Evolutionary conservation across 2,329 filamentous ascomycete species (phyloP).

Genomic region (Fusarium sp.): DNA sequence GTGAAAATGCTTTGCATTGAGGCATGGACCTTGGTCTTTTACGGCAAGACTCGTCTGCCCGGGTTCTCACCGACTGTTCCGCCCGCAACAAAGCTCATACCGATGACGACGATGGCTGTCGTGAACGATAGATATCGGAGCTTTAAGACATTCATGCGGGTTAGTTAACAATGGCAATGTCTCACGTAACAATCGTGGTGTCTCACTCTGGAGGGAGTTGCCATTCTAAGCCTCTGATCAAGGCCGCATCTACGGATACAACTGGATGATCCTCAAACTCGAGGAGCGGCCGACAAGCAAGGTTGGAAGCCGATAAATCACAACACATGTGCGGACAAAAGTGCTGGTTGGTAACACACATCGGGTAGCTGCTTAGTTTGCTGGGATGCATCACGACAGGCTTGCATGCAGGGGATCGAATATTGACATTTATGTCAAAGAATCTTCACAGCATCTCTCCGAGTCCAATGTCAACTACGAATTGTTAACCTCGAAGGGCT

Average conservation of each 20-base stretch:
- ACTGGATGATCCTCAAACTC: conserved; percentile 23
- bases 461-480: conserved; percentile 20
- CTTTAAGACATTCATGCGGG: conserved; percentile 29
- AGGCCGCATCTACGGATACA: conserved; percentile 2
- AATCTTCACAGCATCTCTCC: conserved; percentile 15
- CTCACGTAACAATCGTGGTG: conserved; percentile 38
- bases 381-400: conserved; percentile 26
- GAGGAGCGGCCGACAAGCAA: conserved; percentile 20
- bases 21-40: conserved; percentile 36
- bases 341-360: conserved; percentile 36
- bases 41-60: conserved; percentile 29
- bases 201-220: conserved; percentile 23
- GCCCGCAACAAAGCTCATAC: conserved; percentile 34
- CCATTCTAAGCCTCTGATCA: background rate
- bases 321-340: conserved; percentile 20
- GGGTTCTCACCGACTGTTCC: conserved; percentile 49
- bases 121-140: conserved; percentile 27
- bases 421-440: conserved; percentile 24
- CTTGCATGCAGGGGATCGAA: conserved; percentile 31
- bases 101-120: conserved; percentile 28
- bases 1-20: conserved; percentile 43
- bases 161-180: conserved; percentile 34
- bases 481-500: conserved; percentile 27
- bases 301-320: conserved; percentile 12
- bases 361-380: conserved; percentile 28